Conservation (phyloP, 2,329 filamentous ascomycete genomes). For the Sporothrix protearum region DNA sequence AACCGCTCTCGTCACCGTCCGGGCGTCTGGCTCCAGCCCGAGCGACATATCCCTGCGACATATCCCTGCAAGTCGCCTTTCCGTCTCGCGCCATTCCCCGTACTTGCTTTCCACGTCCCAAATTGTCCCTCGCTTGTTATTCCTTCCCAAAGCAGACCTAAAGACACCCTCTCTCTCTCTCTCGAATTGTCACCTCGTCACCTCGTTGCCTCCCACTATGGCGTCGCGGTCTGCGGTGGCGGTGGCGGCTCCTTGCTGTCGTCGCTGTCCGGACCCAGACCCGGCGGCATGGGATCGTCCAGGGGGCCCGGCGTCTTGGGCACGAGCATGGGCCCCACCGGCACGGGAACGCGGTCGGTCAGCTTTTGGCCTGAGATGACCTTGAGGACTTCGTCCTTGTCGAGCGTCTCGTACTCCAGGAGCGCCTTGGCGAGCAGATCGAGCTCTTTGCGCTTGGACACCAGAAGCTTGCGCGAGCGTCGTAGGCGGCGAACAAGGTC, state of each 20-base stretch:
- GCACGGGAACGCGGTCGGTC: constrained; percentile 60
- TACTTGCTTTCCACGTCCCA: neutral
- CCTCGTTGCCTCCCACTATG: neutral
- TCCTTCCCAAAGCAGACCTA: neutral
- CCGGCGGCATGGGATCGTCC: constrained; percentile 25
- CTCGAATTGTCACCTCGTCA: neutral
- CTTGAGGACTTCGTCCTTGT: constrained; percentile 83
- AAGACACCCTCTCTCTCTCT: too few species aligned
- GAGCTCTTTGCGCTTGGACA: constrained; percentile 73
- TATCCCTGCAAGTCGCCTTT: neutral
- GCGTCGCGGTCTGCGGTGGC: constrained; percentile 23
- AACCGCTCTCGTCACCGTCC: neutral
- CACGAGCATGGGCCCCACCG: constrained; percentile 62
- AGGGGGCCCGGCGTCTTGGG: constrained; percentile 41
- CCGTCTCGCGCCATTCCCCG: neutral
- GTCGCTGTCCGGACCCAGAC: constrained; percentile 13
- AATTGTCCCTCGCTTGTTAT: neutral
- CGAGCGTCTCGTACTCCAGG: constrained; percentile 90
- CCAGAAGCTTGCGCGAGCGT: constrained; percentile 68
- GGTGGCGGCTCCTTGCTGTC: constrained; percentile 27
- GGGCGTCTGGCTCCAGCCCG: neutral
- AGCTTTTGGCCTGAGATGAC: constrained; percentile 85
- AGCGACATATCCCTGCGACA: too few species aligned
- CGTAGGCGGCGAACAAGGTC: constrained; percentile 75
- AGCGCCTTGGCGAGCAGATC: constrained; percentile 85